phyloP scores from a whole-genome alignment of 176 grass and related monocot species.

The Cenchrus purpureus region DNA sequence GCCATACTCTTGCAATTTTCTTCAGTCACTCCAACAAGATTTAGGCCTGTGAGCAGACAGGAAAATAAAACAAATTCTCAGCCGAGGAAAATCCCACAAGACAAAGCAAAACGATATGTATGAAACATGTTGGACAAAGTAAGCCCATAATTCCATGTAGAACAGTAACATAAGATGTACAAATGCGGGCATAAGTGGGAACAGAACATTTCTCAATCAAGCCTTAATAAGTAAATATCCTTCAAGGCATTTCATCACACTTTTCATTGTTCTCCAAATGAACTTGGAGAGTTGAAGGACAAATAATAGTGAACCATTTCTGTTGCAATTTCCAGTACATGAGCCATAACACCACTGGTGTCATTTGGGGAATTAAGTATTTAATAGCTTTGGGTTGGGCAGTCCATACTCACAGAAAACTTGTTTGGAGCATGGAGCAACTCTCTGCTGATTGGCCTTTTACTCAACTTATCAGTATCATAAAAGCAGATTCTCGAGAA shows the following conservation, averaged over 20 bases:
- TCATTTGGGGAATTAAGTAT: background rate
- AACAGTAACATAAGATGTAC: background rate
- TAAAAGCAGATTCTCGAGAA: too few relatives aligned
- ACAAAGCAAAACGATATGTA: background rate
- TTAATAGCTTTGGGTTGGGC: background rate
- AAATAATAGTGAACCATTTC: background rate
- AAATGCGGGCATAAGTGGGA: background rate
- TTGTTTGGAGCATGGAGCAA: background rate
- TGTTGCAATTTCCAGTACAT: background rate
- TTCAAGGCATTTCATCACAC: background rate
- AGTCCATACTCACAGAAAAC: background rate
- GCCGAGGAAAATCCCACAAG: background rate
- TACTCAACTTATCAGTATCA: background rate
- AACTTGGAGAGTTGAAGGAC: background rate
- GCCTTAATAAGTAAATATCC: background rate
- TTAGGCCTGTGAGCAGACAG: constrained; percentile 8
- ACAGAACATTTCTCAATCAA: background rate
- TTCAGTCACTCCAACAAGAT: background rate
- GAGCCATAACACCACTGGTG: background rate
- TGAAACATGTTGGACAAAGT: background rate
- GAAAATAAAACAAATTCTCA: background rate
- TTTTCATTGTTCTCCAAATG: background rate
- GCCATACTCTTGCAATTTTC: background rate
- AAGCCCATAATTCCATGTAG: background rate
- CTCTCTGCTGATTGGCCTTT: background rate